phyloP scores from a whole-genome alignment of 805 yeast species.

The Suhomyces faveliae region DNA sequence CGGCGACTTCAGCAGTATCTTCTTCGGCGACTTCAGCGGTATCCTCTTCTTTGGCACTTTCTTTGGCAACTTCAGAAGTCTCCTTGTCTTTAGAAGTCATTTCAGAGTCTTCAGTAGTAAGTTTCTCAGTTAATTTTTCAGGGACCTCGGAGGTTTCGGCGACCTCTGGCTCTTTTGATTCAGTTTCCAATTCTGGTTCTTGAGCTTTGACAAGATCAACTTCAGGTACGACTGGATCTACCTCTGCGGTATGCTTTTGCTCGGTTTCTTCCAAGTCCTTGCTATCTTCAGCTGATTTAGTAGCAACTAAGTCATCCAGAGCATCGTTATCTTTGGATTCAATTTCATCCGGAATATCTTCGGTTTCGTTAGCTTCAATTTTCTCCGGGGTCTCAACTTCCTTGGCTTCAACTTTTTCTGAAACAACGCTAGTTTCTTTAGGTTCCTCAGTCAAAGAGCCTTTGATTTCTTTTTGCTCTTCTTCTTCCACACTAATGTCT shows the following conservation, averaged over 20 bases:
- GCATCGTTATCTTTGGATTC: not conserved
- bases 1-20: not conserved
- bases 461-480: not conserved
- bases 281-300: not conserved
- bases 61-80: not conserved
- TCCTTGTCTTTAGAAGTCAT: not conserved
- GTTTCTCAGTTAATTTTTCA: not conserved
- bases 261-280: not conserved
- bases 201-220: not conserved
- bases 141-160: not conserved
- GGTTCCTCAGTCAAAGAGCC: not conserved
- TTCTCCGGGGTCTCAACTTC: too few relatives aligned
- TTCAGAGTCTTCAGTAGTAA: not conserved
- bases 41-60: too few relatives aligned
- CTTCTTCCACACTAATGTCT: not conserved
- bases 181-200: conserved; percentile 1
- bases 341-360: not conserved
- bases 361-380: too few relatives aligned
- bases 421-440: too few relatives aligned
- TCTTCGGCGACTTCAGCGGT: not conserved
- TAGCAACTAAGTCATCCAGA: too few relatives aligned
- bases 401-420: too few relatives aligned
- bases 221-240: too few relatives aligned
- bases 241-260: not conserved
- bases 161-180: not conserved